Percentiles rank a stretch among this genome's conserved stretches.
Evolutionary conservation across 805 yeast species (phyloP).

Genomic region (Yamadazyma philogaea): DNA sequence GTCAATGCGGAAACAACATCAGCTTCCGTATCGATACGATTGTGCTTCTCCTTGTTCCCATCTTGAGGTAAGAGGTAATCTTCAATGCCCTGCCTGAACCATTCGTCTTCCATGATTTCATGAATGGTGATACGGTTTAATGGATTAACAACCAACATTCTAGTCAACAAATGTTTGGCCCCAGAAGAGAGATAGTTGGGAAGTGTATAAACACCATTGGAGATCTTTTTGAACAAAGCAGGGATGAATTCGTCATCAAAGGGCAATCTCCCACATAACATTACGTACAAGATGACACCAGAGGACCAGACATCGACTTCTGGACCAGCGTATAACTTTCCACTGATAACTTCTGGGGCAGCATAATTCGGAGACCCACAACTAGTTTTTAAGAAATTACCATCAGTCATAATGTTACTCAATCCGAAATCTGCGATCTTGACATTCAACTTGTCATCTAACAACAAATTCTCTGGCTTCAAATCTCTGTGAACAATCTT

Average conservation of each 20-base stretch:
- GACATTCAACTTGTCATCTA: conserved; percentile 87
- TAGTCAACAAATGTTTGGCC: conserved; percentile 75
- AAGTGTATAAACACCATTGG: conserved; percentile 87
- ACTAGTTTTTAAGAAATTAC: conserved; percentile 88
- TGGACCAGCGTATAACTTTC: conserved; percentile 94
- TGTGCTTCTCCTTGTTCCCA: conserved; percentile 31
- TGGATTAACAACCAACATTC: conserved; percentile 94
- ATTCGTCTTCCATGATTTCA: conserved; percentile 89
- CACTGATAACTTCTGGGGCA: conserved; percentile 95
- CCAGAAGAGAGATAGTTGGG: conserved; percentile 86
- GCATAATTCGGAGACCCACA: conserved; percentile 98
- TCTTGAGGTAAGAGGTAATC: conserved; percentile 71
- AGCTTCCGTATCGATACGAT: conserved; percentile 60
- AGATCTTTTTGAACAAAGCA: conserved; percentile 85
- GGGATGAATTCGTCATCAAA: conserved; percentile 97
- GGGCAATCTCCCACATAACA: conserved; percentile 94
- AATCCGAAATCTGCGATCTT: conserved; percentile 96
- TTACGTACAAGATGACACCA: conserved; percentile 91
- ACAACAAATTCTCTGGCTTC: conserved; percentile 88
- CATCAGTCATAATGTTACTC: conserved; percentile 95
- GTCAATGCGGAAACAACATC: conserved; percentile 71
- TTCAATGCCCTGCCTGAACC: conserved; percentile 83
- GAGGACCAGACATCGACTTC: conserved; percentile 98
- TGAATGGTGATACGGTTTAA: conserved; percentile 88
- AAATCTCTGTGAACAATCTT: conserved; percentile 95